Evolutionary conservation across 805 yeast genomes (phyloP).

Genomic region (Citeromyces matritensis): DNA sequence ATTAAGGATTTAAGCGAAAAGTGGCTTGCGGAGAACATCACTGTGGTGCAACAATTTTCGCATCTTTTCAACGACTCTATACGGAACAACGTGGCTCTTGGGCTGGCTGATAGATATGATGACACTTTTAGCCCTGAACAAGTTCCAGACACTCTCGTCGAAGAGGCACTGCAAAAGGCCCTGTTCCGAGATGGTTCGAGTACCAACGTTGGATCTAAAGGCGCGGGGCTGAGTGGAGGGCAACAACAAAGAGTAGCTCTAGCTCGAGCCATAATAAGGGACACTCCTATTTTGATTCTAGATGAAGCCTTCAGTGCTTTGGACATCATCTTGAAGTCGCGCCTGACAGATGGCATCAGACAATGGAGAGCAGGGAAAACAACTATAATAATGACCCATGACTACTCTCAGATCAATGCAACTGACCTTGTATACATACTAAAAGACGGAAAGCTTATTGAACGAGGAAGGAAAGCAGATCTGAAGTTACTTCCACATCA

Average conservation of each 20-base stretch:
- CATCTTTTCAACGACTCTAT: conserved; percentile 51
- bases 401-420: conserved; percentile 35
- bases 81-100: conserved; percentile 46
- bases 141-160: conserved; percentile 3
- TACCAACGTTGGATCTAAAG: conserved; percentile 29
- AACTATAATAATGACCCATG: conserved; percentile 76
- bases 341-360: conserved; percentile 34
- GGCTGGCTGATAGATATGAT: conserved; percentile 13
- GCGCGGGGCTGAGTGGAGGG: conserved; percentile 68
- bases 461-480: conserved; percentile 25
- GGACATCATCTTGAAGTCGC: conserved; percentile 33
- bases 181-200: conserved; percentile 33
- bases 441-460: conserved; percentile 40
- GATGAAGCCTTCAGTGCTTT: conserved; percentile 85
- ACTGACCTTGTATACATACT: conserved; percentile 47
- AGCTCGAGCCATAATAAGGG: conserved; percentile 66
- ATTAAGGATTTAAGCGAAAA: conserved; percentile 22
- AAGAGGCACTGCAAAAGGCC: conserved; percentile 25
- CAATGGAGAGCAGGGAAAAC: conserved; percentile 53
- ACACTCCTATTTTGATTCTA: conserved; percentile 61
- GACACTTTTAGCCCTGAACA: conserved; percentile 1
- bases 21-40: conserved; percentile 50
- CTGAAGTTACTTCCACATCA: conserved; percentile 2
- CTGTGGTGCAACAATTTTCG: conserved; percentile 62
- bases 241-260: conserved; percentile 74